phyloP scores from a whole-genome alignment of 2,329 filamentous ascomycete species.

The Fragosphaeria purpurea region DNA sequence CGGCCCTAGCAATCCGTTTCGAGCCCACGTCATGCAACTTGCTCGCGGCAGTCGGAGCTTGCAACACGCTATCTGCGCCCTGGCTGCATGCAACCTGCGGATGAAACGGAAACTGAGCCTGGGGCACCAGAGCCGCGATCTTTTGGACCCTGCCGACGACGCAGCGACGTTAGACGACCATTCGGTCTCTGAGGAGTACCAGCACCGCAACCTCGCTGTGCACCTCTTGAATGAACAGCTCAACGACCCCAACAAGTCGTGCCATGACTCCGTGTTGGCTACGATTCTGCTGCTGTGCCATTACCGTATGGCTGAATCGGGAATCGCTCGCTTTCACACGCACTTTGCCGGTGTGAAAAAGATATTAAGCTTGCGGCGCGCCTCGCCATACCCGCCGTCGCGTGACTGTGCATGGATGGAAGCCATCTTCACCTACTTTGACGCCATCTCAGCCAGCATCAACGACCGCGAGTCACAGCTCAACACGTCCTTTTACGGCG shows the following conservation, averaged over 20 bases:
- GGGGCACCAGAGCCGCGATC: constrained; percentile 43
- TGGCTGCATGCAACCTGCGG: constrained; percentile 80
- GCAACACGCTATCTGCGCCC: constrained; percentile 85
- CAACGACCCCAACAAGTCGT: constrained; percentile 62
- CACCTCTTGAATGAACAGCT: constrained; percentile 75
- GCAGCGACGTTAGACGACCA: constrained; percentile 33
- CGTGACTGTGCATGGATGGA: constrained; percentile 83
- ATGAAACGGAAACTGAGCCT: constrained; percentile 65
- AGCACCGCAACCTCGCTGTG: constrained; percentile 72
- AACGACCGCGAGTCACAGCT: constrained; percentile 87
- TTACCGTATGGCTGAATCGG: constrained; percentile 88
- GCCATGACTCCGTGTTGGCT: constrained; percentile 77
- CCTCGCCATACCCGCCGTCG: constrained; percentile 38
- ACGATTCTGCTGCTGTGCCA: constrained; percentile 82
- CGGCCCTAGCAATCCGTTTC: constrained; percentile 73
- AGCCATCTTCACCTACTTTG: constrained; percentile 87
- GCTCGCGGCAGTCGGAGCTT: constrained; percentile 69
- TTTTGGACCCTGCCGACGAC: constrained; percentile 29
- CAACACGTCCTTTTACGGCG: constrained; percentile 53
- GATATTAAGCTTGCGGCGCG: constrained; percentile 65
- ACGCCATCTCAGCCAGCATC: constrained; percentile 82
- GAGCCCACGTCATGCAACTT: constrained; percentile 69
- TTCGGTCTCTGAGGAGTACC: constrained; percentile 67
- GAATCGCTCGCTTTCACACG: constrained; percentile 84
- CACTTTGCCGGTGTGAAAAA: constrained; percentile 92